These are phyloP conservation scores for Botrytis pseudocinerea DNA, from an alignment of 2,329 filamentous ascomycete genomes.

Conservation along the genomic window DNA sequence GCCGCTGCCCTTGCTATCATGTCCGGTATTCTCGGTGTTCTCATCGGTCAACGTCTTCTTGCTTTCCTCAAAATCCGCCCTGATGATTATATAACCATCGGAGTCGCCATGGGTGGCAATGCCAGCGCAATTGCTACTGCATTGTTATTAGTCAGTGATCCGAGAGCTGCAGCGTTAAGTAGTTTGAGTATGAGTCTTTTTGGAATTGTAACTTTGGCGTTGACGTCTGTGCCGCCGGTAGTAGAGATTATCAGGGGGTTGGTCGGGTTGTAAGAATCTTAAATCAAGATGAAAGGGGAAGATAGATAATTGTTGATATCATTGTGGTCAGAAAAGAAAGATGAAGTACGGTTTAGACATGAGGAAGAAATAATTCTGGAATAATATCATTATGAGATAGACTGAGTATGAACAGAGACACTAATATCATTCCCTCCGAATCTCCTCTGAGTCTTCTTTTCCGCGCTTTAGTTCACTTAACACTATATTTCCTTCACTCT, in stretches of 20 bases:
- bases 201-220: slow-evolving; percentile 58
- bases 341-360: background rate
- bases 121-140: slow-evolving; percentile 61
- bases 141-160: slow-evolving; percentile 55
- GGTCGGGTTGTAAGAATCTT: slow-evolving; percentile 44
- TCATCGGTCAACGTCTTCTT: slow-evolving; percentile 54
- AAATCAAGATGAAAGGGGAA: background rate
- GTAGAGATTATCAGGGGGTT: slow-evolving; percentile 50
- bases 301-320: background rate
- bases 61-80: slow-evolving; percentile 52
- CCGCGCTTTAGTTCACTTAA: background rate
- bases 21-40: slow-evolving; percentile 58
- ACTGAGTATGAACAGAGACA: background rate
- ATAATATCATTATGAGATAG: background rate
- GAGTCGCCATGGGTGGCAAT: slow-evolving; percentile 61
- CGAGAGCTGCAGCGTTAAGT: slow-evolving; percentile 58
- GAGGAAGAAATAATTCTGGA: background rate
- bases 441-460: background rate
- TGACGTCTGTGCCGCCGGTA: slow-evolving; percentile 58
- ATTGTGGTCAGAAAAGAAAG: background rate
- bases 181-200: slow-evolving; percentile 63
- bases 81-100: slow-evolving; percentile 65
- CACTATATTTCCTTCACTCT: background rate
- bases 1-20: slow-evolving; percentile 59
- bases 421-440: background rate